Evolutionary conservation across 2,329 filamentous ascomycete species (phyloP), one percentile per base, ranked within the genome.

Genomic region (Penicillium concentricum): DNA sequence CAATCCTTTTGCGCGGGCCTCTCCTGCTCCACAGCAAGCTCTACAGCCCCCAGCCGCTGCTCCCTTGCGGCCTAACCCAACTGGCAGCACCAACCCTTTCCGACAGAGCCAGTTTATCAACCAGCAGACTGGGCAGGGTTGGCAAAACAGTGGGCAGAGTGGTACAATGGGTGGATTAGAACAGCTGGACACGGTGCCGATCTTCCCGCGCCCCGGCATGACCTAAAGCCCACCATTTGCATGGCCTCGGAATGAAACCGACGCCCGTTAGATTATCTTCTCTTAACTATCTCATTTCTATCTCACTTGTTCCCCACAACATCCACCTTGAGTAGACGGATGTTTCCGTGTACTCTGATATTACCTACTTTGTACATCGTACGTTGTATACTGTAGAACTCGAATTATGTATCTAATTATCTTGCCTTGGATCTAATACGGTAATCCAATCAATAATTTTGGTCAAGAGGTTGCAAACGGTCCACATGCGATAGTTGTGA

Each of bases 11-110:
- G 83, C 87, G 20, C 83, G 85, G 44, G 81, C 79, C 51, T 70
- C 76, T 34, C 69, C 69, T 44, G 63, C 69, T 15, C 67, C 69
- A 50, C 68, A 73, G 42, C 69, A 75, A 47, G 67, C 67, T 7
- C 50, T 76, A 15, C 49, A 51, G 26, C 49, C 49, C n/a, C 73
- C 76, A 8, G 60, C 70, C 13, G 68, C 72, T 3, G 72, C 74
- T n/a, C 72, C 82, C 47, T 76, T 94, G 5, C 82, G 83, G 51
- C 85, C 91, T 2, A 91, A 93, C 68, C 84, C 88, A 1, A 97
- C 92, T 0, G 92, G 92, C 9, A 91, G 85, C 68, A 97, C 92
- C 2, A 99, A 99, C 68, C 94, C 94, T 0, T 97, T 97, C 82
- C 85, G 94, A 16, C 92, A 97, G 70, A 91, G 89, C 44, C 86